Evolutionary conservation across 257 asterid species (phyloP).

Genomic region (Haberlea rhodopensis): DNA sequence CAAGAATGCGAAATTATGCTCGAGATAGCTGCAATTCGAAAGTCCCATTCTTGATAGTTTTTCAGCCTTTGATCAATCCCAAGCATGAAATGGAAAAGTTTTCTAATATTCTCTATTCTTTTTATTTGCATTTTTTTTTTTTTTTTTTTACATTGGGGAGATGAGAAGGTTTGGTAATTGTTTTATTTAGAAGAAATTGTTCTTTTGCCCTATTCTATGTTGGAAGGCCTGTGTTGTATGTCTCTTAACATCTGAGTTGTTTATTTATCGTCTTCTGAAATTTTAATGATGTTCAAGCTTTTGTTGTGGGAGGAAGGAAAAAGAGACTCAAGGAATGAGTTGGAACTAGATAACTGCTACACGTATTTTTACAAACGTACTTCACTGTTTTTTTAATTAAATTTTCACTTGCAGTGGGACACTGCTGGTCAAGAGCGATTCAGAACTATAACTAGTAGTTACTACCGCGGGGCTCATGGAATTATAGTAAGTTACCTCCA

Average conservation of each 20-base stretch:
- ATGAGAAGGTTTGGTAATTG: too few relatives aligned
- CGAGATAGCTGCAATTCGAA: too few relatives aligned
- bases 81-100: neutral
- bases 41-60: too few relatives aligned
- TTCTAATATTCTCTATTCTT: neutral
- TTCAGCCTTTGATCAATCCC: neutral
- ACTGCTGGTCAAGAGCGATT: constrained; percentile 95
- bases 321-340: neutral
- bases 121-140: neutral
- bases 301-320: neutral
- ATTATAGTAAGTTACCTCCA: constrained; percentile 52
- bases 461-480: constrained; percentile 94
- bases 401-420: constrained; percentile 61
- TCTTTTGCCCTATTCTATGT: neutral
- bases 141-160: too few relatives aligned
- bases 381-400: too few relatives aligned
- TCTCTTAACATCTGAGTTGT: too few relatives aligned
- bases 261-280: neutral
- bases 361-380: too few relatives aligned
- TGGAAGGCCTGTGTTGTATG: neutral
- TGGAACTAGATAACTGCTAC: neutral
- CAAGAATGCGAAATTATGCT: neutral
- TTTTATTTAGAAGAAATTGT: too few relatives aligned
- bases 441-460: constrained; percentile 87
- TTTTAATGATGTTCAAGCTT: neutral